These are phyloP conservation scores for Epichloe sibirici DNA, from an alignment of 2,329 filamentous ascomycete genomes.

Conservation along the genomic window DNA sequence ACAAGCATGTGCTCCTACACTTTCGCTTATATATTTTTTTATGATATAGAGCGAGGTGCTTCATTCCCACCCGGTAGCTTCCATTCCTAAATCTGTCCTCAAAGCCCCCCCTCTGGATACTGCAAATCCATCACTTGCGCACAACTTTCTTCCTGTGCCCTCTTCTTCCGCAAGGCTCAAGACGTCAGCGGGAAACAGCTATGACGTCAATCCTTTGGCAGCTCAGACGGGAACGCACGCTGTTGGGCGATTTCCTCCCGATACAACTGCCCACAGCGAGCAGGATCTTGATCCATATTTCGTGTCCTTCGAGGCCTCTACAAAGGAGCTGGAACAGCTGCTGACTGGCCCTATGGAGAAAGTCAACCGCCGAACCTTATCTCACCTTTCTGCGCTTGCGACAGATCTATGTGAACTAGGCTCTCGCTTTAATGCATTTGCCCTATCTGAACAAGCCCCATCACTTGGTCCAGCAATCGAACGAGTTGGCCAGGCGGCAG, in stretches of 20 bases:
- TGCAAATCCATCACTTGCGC: conserved; percentile 80
- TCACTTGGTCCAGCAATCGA: conserved; percentile 89
- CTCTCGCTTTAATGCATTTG: conserved; percentile 94
- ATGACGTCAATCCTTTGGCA: conserved; percentile 23
- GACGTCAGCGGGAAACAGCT: conserved; percentile 30
- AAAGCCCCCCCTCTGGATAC: conserved; percentile 92
- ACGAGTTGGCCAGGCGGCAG: conserved; percentile 84
- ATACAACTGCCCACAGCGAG: conserved; percentile 64
- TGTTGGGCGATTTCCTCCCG: conserved; percentile 72
- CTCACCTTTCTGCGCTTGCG: conserved; percentile 71
- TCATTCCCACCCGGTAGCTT: conserved; percentile 78
- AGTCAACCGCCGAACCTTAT: conserved; percentile 80
- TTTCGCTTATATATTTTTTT: conserved; percentile 10
- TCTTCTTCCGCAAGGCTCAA: conserved; percentile 77
- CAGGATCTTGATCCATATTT: conserved; percentile 94
- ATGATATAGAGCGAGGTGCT: conserved; percentile 72
- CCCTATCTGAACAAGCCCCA: conserved; percentile 80
- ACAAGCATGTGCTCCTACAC: neutral
- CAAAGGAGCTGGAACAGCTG: conserved; percentile 79
- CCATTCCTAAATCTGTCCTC: conserved; percentile 84
- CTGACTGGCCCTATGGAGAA: conserved; percentile 93
- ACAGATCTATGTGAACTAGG: conserved; percentile 86
- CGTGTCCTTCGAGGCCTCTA: conserved; percentile 81
- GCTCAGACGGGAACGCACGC: conserved; percentile 40
- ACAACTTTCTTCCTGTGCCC: conserved; percentile 79